Base-by-base conservation (phyloP, 2,329 filamentous ascomycete genomes). In the Talaromyces piceae region DNA sequence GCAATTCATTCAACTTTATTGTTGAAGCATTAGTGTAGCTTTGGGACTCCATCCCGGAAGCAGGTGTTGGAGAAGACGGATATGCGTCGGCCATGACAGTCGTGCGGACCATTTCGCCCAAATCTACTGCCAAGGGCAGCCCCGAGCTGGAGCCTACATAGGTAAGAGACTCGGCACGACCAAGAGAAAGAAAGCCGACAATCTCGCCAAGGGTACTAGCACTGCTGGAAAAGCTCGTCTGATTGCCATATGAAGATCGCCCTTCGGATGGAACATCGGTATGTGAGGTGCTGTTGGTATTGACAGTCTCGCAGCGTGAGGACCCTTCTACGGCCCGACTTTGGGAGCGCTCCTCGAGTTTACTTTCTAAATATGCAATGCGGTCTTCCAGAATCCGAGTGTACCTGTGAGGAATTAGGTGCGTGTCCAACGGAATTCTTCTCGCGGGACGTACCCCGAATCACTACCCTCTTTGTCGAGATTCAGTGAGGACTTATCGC, bases 61-160 rank as follows among this genome's bases (percentile, higher is more conserved):
- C 31, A 22, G 18, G 26, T 11, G 8, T 52, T 27, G 60, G 57
- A 48, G 61, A 61, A 12, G 58, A 59, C 1, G 63, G 60, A 13
- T 77, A 61, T 2, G 74, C 72, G 54, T 78, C 77, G 45, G 77
- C 77, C 76, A 75, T 78, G 1, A 77, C 74, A 16, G 75, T 77
- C 0, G 74, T 73, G 56, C 78, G 75, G 7, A 78, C 75, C 73
- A 79, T 78, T 47, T 77, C 73, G 20, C 75, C 74, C 6, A 79
- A 63, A 54, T 77, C 74, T 7, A 73, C 66, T 4, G 76, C 76
- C 41, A 78, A 58, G 12, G 73, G 71, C 27, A 77, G 66, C 7
- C 75, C 75, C 9, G 74, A 76, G 18, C 74, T 77, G 7, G 73
- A 71, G 22, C 74, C 74, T 22, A 77, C 70, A 56, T 78, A 77